Conservation (phyloP, 331 rosid genomes). For the Quercus phellos region DNA sequence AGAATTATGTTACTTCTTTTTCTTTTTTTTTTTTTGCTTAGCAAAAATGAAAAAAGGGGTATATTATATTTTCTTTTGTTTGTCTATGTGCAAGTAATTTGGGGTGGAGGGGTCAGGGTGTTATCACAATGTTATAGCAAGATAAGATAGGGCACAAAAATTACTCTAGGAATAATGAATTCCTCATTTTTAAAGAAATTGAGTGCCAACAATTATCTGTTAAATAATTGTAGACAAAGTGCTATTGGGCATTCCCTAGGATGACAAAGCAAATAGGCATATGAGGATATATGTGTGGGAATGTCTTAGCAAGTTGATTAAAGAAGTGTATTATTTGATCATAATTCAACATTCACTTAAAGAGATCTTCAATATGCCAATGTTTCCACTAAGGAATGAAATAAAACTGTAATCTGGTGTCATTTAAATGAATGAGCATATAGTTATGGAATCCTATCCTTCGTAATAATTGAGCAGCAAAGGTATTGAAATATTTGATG, state of each 20-base stretch:
- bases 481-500: slow-evolving; percentile 10
- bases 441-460: slow-evolving; percentile 37
- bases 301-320: slow-evolving; percentile 30
- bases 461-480: slow-evolving; percentile 26
- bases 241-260: neutral
- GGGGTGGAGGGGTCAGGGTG: neutral
- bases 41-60: no score
- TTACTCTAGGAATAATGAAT: neutral
- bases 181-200: neutral
- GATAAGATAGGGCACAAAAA: neutral
- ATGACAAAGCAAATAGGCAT: neutral
- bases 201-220: neutral
- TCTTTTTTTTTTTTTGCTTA: no score
- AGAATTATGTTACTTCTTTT: no score
- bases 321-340: slow-evolving; percentile 26
- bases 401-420: slow-evolving; percentile 18
- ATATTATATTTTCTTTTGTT: no score
- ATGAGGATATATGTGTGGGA: slow-evolving; percentile 17
- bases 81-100: neutral
- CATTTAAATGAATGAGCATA: slow-evolving; percentile 22
- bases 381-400: slow-evolving; percentile 21
- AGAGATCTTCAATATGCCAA: slow-evolving; percentile 17
- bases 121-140: neutral
- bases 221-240: slow-evolving; percentile 8
- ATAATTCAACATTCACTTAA: slow-evolving; percentile 12